Evolutionary conservation across 1,284 basidiomycete genomes (phyloP).

Genomic region (Sporisorium scitamineum): DNA sequence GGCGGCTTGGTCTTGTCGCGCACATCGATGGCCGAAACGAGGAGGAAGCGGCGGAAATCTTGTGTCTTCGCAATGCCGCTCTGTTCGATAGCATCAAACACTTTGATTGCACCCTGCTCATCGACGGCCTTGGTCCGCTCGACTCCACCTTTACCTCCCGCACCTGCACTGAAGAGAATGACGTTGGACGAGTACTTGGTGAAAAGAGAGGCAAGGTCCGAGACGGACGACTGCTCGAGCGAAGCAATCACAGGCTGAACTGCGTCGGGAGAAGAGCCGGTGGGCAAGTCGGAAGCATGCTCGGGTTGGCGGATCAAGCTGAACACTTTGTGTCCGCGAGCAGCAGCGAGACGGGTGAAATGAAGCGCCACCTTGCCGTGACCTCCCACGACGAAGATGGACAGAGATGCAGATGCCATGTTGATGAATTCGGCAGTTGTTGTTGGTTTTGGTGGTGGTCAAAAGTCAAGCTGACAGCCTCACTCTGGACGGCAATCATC

Average conservation of each 20-base stretch:
- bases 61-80: constrained; percentile 69
- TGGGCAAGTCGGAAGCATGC: constrained; percentile 53
- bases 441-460: not conserved
- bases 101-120: constrained; percentile 78
- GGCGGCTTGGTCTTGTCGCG: constrained; percentile 72
- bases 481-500: not conserved
- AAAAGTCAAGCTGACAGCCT: not conserved
- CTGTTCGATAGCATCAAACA: constrained; percentile 78
- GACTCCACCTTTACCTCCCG: constrained; percentile 76
- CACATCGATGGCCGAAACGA: constrained; percentile 77
- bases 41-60: constrained; percentile 75
- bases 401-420: constrained; percentile 32
- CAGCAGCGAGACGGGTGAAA: constrained; percentile 51
- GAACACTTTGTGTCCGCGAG: constrained; percentile 50
- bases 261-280: constrained; percentile 22
- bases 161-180: constrained; percentile 78
- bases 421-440: not conserved
- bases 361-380: constrained; percentile 59
- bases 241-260: constrained; percentile 76
- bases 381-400: constrained; percentile 57
- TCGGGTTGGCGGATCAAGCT: constrained; percentile 54
- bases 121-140: constrained; percentile 79
- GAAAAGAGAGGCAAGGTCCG: constrained; percentile 74
- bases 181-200: constrained; percentile 72
- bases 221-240: constrained; percentile 74